Evolutionary conservation across 352 stramenopile species (phyloP), one percentile per base, ranked within the genome.

Genomic region (Phytophthora sp.): DNA sequence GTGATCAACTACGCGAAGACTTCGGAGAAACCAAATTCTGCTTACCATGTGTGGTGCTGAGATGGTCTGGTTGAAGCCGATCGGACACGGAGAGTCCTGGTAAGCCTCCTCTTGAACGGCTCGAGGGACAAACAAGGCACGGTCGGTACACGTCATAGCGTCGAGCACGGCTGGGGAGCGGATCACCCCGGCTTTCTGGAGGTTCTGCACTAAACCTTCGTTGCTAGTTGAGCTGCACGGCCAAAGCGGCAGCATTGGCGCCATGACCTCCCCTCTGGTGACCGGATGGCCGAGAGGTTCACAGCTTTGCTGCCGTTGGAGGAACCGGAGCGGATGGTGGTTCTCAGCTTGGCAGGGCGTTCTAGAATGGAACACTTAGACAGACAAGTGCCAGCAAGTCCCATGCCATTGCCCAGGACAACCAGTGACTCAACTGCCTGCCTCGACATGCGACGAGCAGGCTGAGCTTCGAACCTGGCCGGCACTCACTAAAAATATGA

Each of bases 1-100:
- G n/a, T n/a, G n/a, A n/a, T n/a, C n/a, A n/a, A n/a, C n/a, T n/a
- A n/a, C n/a, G n/a, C n/a, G n/a, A n/a, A n/a, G n/a, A n/a, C n/a
- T n/a, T n/a, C n/a, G n/a, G n/a, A n/a, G n/a, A n/a, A n/a, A 61
- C n/a, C 8, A 24, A 15, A 9, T 17, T 17, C 12, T 12, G 13
- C 43, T 50, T 57, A 58, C 45, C 88, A 96, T 97, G 63, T 97
- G 89, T 8, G 89, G 89, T 1, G 89, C 89, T 17, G 87, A 96
- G 54, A 97, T 97, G 43, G 89, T 97, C 54, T 91, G 84, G 46
- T 77, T 84, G 59, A 77, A 90, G 17, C 89, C 89, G 54, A 97
- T 94, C 9, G 77, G 77, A 32, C 92, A 83, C 17, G 89, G 89
- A 21, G 76, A 73, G 56, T 96, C 87, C 15, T 81, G 62, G 67